Base-by-base conservation (phyloP, 192 early-diverging fungal species). In the Backusella australiensis region DNA sequence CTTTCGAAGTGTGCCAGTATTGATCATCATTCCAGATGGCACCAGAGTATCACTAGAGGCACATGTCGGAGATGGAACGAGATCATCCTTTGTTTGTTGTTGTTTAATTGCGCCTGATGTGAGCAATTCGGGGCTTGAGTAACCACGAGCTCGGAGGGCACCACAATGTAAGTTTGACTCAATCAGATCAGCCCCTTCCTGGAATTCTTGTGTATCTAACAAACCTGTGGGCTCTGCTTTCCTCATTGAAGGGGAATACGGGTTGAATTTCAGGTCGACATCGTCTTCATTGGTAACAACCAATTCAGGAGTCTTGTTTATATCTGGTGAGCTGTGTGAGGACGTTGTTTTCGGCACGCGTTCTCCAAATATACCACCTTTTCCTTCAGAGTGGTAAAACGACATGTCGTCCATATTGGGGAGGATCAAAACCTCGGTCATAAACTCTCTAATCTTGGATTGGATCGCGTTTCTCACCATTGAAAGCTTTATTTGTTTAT, bases 331-430 rank as follows among this genome's bases (percentile, higher is more conserved):
- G 2, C n/a, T 69, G 21, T 69, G 1, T 11, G 38, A 69, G 11
- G 21, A 29, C 5, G 21, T 29, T 49, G 46, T 21, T 71, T 49
- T 71, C 19, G 42, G 41, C 1, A 71, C 70, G 17, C 39, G 41
- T 11, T 73, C 83, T 15, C 85, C 90, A 80, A 93, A 85, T 23
- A 93, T 86, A 3, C 86, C 92, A 23, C 90, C 86, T 6, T 80
- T 67, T 3, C 88, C 86, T 4, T 86, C 76, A 0, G 89, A 81
- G 35, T 88, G 85, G 79, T 90, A 93, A 76, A 96, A 96, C 15
- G 90, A 84, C 1, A 94, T 87, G 75, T 96, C 93, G 75, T 97
- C 96, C 90, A 97, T 92, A 70, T 96, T 92, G 5, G 96, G 96
- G 71, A 96, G 80, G 12, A 97, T 91, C 75, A 97, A 82, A 21